phyloP scores from a whole-genome alignment of 2,329 filamentous ascomycete genomes.

The Didymella lethalis region DNA sequence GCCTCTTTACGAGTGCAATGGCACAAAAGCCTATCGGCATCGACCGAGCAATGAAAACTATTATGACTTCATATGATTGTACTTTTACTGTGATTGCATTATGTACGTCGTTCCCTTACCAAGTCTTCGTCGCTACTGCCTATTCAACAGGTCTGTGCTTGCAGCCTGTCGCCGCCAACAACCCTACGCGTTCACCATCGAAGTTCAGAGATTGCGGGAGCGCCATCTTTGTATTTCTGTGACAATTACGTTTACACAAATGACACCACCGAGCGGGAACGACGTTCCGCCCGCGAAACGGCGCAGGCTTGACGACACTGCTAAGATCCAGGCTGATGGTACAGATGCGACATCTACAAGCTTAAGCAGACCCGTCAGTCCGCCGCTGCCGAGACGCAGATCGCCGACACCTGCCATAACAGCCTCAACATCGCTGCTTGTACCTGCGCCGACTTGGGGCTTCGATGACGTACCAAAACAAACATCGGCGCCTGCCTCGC shows the following conservation, averaged over 20 bases:
- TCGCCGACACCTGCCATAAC: not conserved
- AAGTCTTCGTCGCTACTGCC: conserved; percentile 4
- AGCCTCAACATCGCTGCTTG: not conserved
- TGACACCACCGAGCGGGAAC: conserved; percentile 18
- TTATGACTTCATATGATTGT: conserved; percentile 11
- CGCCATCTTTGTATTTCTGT: not conserved
- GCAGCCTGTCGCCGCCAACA: not conserved
- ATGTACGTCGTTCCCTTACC: not conserved
- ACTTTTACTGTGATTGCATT: not conserved
- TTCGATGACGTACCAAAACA: conserved; percentile 30
- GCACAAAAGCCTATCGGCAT: conserved; percentile 31
- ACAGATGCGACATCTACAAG: conserved; percentile 10
- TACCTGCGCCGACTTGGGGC: conserved; percentile 22
- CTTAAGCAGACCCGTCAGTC: conserved; percentile 38
- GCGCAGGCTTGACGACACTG: conserved; percentile 29
- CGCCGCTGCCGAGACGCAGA: conserved; percentile 32
- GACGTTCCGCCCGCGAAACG: conserved; percentile 36
- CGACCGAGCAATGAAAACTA: conserved; percentile 32
- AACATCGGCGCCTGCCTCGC: conserved; percentile 9
- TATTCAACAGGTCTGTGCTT: conserved; percentile 3
- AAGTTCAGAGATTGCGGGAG: not conserved
- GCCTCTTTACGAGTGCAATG: conserved; percentile 27
- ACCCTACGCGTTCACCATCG: too few species aligned
- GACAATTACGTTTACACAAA: conserved; percentile 1
- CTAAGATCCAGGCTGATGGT: not conserved